Evolutionary conservation across 768 basidiomycete genomes (phyloP).

Genomic region (Boletus vermiculosoides): DNA sequence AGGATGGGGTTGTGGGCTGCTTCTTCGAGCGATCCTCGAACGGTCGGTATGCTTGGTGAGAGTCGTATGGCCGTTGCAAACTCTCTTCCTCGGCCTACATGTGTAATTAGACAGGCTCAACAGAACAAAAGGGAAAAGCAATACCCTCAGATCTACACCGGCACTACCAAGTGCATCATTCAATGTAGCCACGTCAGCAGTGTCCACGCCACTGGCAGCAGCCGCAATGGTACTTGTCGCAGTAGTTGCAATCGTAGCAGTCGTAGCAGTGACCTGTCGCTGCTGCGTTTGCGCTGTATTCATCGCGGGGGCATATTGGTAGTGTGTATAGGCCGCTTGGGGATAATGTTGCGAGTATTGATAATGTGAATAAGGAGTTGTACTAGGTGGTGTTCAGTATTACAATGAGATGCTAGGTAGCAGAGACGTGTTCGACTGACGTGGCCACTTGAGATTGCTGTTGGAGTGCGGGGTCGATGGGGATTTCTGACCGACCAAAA

Average conservation of each 20-base stretch:
- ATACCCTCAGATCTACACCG: conserved; percentile 79
- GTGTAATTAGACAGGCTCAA: neutral
- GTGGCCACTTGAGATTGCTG: conserved; percentile 50
- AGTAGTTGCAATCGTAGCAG: conserved; percentile 12
- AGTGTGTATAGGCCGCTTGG: conserved; percentile 42
- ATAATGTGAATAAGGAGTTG: conserved; percentile 50
- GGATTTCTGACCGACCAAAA: conserved; percentile 45
- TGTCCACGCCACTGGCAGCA: conserved; percentile 46
- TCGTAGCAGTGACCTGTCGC: conserved; percentile 21
- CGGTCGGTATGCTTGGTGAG: conserved; percentile 59
- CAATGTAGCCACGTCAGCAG: conserved; percentile 70
- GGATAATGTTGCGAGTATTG: conserved; percentile 40
- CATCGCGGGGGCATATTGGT: conserved; percentile 37
- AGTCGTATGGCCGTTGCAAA: conserved; percentile 63
- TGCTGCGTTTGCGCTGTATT: conserved; percentile 33
- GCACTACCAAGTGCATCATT: conserved; percentile 86
- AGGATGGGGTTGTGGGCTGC: conserved; percentile 66
- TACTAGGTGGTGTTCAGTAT: conserved; percentile 31
- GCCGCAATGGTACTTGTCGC: conserved; percentile 24
- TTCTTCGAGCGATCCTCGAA: conserved; percentile 80
- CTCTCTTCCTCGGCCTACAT: conserved; percentile 84
- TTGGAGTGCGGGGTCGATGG: conserved; percentile 68
- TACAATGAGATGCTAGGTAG: neutral
- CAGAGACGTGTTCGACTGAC: conserved; percentile 30
- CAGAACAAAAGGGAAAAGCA: conserved; percentile 15